A percentile compares a stretch with the other conserved stretches of the same genome.
These are phyloP conservation scores for Lasiodiplodia theobromae DNA, from an alignment of 2,329 filamentous ascomycete species.

Conservation along the genomic window DNA sequence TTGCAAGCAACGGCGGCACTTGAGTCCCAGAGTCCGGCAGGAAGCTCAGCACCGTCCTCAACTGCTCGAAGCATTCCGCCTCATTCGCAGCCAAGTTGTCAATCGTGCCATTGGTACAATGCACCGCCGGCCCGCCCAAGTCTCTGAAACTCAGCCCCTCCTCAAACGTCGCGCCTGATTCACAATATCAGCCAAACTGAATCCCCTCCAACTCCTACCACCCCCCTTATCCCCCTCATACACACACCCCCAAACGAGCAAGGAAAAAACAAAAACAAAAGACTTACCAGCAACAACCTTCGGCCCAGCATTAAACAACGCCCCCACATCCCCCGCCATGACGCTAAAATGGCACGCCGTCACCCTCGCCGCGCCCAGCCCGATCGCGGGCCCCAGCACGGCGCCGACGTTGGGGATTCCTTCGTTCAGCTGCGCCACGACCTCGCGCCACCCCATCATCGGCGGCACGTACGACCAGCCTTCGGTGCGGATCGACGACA, in stretches of 20 bases:
- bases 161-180: constrained; percentile 66
- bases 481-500: constrained; percentile 63
- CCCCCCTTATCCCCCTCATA: no score
- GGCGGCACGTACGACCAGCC: constrained; percentile 69
- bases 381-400: constrained; percentile 69
- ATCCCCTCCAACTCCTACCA: no score
- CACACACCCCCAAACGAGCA: no score
- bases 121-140: constrained; percentile 66
- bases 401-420: constrained; percentile 71
- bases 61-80: constrained; percentile 67
- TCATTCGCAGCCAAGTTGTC: constrained; percentile 69
- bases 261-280: no score
- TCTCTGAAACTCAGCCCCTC: constrained; percentile 66
- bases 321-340: constrained; percentile 69
- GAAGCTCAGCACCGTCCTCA: constrained; percentile 64
- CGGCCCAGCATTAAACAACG: constrained; percentile 69
- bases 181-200: no score
- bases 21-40: constrained; percentile 65
- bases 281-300: constrained; percentile 61
- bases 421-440: constrained; percentile 65
- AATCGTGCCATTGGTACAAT: constrained; percentile 71
- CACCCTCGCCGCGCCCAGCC: constrained; percentile 56
- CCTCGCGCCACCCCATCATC: constrained; percentile 59
- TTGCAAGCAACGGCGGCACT: constrained; percentile 57
- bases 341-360: constrained; percentile 68